phyloP scores from a whole-genome alignment of 177 flowering plant species.

The Telopea speciosissima region DNA sequence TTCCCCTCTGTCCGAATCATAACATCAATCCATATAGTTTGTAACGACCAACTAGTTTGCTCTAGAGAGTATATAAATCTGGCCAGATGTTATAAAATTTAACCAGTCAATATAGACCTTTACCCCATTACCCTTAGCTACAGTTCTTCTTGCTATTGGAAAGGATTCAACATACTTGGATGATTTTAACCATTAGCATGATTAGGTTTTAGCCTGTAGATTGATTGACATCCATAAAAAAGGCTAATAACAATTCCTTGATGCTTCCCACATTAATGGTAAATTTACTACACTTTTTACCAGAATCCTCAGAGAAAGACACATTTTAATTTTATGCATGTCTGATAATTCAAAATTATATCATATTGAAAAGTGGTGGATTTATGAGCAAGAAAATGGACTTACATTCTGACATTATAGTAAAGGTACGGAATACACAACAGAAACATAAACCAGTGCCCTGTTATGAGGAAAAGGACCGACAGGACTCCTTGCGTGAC shows the following conservation, averaged over 20 bases:
- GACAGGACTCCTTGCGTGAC: conserved; percentile 52
- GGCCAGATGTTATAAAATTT: background rate
- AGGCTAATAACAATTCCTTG: background rate
- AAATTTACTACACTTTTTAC: background rate
- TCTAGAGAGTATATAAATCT: background rate
- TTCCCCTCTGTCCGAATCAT: no score
- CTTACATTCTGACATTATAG: conserved; percentile 77
- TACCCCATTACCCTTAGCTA: background rate
- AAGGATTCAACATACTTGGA: background rate
- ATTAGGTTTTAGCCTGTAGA: background rate
- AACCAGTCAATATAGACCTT: background rate
- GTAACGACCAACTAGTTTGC: background rate
- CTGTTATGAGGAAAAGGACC: conserved; percentile 55
- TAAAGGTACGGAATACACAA: conserved; percentile 61
- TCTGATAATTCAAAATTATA: background rate
- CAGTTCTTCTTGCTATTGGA: background rate
- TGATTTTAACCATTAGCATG: background rate
- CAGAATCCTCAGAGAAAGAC: background rate
- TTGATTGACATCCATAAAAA: background rate
- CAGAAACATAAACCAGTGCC: conserved; percentile 81
- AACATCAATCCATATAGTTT: no score
- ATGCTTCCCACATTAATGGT: background rate
- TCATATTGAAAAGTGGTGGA: background rate
- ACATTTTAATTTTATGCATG: background rate
- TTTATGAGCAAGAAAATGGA: conserved; percentile 8